Percentiles rank a stretch among this genome's conserved stretches.
Conservation (phyloP, 108 stramenopile genomes). For the Skeletonema marinoi region DNA sequence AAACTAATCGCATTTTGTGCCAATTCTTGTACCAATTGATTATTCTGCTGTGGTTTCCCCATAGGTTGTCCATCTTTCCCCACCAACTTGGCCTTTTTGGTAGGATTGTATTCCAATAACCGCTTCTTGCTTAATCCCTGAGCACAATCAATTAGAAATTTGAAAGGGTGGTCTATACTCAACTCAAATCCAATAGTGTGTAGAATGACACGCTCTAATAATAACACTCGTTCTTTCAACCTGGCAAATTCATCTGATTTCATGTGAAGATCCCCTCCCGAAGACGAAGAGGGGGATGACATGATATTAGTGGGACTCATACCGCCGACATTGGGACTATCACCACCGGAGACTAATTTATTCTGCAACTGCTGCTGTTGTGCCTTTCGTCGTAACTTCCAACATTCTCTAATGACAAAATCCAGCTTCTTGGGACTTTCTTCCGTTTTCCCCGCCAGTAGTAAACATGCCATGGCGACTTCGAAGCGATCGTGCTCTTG, state of each 20-base stretch:
- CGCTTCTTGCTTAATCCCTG: slow-evolving; percentile 55
- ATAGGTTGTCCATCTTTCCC: not conserved
- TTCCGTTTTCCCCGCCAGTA: slow-evolving; percentile 89
- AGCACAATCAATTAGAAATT: slow-evolving; percentile 73
- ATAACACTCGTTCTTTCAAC: slow-evolving; percentile 80
- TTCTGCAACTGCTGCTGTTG: slow-evolving; percentile 54
- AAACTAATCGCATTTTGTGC: slow-evolving; percentile 86
- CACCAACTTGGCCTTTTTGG: slow-evolving; percentile 2
- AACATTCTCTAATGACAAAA: slow-evolving; percentile 69
- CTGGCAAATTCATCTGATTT: slow-evolving; percentile 78
- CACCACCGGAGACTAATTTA: slow-evolving; percentile 9
- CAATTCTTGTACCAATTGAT: slow-evolving; percentile 68
- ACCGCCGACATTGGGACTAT: slow-evolving; percentile 27
- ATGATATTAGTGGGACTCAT: slow-evolving; percentile 21
- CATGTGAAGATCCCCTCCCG: not conserved
- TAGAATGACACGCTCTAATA: slow-evolving; percentile 86
- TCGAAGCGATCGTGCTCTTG: slow-evolving; percentile 87
- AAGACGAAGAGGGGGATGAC: not conserved
- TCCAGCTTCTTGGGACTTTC: slow-evolving; percentile 86
- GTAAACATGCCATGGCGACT: slow-evolving; percentile 81
- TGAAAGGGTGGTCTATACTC: slow-evolving; percentile 86
- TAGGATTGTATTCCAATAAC: slow-evolving; percentile 53
- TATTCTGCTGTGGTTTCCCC: slow-evolving; percentile 20
- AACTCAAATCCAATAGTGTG: slow-evolving; percentile 91
- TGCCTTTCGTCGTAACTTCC: slow-evolving; percentile 59